phyloP scores from a whole-genome alignment of 192 early-diverging fungal species.

The Coemansia asiatica region DNA sequence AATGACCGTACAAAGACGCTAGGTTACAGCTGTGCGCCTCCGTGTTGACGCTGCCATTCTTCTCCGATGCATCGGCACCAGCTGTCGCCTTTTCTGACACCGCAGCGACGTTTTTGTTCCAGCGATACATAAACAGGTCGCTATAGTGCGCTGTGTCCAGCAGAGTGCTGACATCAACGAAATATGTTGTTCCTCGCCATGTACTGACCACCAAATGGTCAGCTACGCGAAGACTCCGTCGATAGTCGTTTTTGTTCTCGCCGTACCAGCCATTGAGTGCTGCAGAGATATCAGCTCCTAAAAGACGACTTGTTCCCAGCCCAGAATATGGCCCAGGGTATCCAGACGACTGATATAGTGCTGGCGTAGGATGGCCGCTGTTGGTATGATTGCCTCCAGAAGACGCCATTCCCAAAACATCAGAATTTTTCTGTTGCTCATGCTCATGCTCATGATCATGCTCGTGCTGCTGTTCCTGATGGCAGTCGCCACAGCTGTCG shows the following conservation, averaged over 20 bases:
- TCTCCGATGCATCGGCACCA: slow-evolving; percentile 17
- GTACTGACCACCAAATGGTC: slow-evolving; percentile 54
- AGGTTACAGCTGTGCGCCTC: slow-evolving; percentile 22
- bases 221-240: slow-evolving; percentile 31
- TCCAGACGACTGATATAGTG: neutral
- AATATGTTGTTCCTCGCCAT: slow-evolving; percentile 53
- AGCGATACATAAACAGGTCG: slow-evolving; percentile 40
- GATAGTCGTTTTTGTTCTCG: slow-evolving; percentile 40
- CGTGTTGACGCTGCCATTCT: slow-evolving; percentile 13
- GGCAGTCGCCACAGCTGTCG: no score
- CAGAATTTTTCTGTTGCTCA: neutral
- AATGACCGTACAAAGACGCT: slow-evolving; percentile 26
- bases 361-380: slow-evolving; percentile 1
- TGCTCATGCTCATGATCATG: neutral
- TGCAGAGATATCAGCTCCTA: slow-evolving; percentile 23
- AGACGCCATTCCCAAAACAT: neutral
- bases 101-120: slow-evolving; percentile 23
- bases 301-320: neutral
- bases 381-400: slow-evolving; percentile 1
- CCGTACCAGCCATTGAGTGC: slow-evolving; percentile 52
- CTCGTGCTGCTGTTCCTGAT: neutral
- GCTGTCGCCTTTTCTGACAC: slow-evolving; percentile 19
- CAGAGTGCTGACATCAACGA: slow-evolving; percentile 47
- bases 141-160: slow-evolving; percentile 51
- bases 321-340: neutral